phyloP scores from a whole-genome alignment of 176 grass and related monocot species.

The Rhynchospora breviuscula region DNA sequence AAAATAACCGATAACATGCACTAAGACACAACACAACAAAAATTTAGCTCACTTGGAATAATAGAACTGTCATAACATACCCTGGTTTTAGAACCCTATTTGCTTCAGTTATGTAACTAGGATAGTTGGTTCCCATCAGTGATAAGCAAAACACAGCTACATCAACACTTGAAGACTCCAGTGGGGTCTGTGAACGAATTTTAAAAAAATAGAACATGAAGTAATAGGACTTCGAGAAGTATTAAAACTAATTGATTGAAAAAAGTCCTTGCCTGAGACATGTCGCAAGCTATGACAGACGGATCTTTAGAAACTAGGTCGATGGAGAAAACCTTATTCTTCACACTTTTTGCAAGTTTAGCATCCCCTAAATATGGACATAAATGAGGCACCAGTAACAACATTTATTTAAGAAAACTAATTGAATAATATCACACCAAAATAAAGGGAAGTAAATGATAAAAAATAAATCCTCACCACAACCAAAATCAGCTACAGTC shows the following conservation, averaged over 20 bases:
- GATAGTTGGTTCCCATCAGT: conserved; percentile 85
- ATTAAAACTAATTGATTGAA: neutral
- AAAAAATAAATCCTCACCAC: conserved; percentile 43
- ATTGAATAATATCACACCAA: conserved; percentile 5
- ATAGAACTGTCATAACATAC: conserved; percentile 31
- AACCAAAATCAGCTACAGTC: conserved; percentile 95
- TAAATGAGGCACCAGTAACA: neutral
- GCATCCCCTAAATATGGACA: conserved; percentile 48
- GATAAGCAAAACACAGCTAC: conserved; percentile 97
- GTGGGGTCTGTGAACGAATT: conserved; percentile 54
- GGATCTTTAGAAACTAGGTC: conserved; percentile 87
- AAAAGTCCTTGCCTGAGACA: conserved; percentile 78
- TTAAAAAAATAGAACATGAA: neutral
- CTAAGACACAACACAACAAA: neutral
- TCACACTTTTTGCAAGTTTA: conserved; percentile 71
- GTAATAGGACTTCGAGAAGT: neutral
- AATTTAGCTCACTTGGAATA: neutral
- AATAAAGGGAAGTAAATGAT: conserved; percentile 19
- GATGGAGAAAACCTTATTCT: conserved; percentile 97
- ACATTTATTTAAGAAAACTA: neutral
- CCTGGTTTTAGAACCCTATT: conserved; percentile 77
- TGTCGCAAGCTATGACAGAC: conserved; percentile 89
- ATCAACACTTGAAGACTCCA: conserved; percentile 67
- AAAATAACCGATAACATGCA: conserved; percentile 16
- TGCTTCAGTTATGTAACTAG: conserved; percentile 78